Evolutionary conservation across 1,284 basidiomycete species (phyloP), one percentile per base, ranked within the genome.

Genomic region (Leccinum solheimii): DNA sequence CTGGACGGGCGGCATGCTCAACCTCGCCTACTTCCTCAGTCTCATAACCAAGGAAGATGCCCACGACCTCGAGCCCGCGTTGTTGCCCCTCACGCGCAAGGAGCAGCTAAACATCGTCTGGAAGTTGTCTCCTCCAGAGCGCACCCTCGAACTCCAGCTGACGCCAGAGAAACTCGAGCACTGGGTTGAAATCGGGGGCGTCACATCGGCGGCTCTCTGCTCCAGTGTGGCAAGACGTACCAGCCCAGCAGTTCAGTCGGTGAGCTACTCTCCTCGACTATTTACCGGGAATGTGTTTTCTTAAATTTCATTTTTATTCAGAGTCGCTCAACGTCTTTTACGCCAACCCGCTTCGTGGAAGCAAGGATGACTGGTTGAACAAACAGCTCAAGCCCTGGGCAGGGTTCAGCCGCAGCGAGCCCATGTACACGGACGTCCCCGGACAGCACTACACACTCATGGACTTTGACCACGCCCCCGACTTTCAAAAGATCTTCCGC

Each of bases 361-460:
- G 34, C 62, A 76, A 76, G 32, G 67, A 68, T 1, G 72, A 76
- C 60, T 73, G 74, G 74, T 5, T 76, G 36, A 75, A 73, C 69
- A 66, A 74, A 0, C 73, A 76, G 16, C 73, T 76, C 52, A 75
- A 67, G 55, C 69, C 74, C 5, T 76, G 74, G 72, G 55, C 30
- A 7, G 66, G 19, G 0, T 74, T 67, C 66, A 66, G 67, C 45
- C 70, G 72, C 5, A 11, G 48, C 27, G 70, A 74, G 50, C 48
- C 69, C 0, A n/a, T n/a, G 3, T 72, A 64, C 38, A 70, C 61
- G 2, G 69, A 70, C n/a, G 69, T 70, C 4, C 68, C 68, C 1
- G 68, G 68, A 34, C 69, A 68, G 36, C 71, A 70, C 52, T 70
- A 72, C 58, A 70, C 68, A 0, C 66, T 70, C 21, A 71, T 70